These are phyloP conservation scores for Claviceps maximensis DNA, from an alignment of 2,329 filamentous ascomycete genomes.

Conservation along the genomic window DNA sequence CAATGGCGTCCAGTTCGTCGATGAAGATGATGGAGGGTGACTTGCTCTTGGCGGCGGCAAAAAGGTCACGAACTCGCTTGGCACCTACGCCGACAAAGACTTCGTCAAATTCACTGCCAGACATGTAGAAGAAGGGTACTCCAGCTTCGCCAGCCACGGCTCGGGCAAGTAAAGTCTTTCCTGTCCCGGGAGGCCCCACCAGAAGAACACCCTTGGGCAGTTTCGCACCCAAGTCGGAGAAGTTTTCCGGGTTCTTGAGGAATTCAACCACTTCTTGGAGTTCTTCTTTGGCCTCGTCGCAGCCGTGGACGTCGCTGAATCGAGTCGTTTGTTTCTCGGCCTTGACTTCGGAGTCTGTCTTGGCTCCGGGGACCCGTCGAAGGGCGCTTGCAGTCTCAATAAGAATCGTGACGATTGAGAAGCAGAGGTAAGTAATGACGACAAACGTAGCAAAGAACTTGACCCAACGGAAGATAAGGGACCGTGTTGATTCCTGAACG, in stretches of 20 bases:
- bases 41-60: constrained; percentile 68
- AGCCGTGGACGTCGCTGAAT: constrained; percentile 91
- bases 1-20: constrained; percentile 87
- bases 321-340: constrained; percentile 83
- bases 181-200: constrained; percentile 89
- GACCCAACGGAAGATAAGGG: constrained; percentile 76
- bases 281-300: constrained; percentile 96
- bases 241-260: constrained; percentile 81
- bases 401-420: constrained; percentile 68
- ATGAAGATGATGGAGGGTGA: constrained; percentile 91
- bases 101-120: constrained; percentile 95
- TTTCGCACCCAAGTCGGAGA: constrained; percentile 88
- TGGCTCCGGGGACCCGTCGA: constrained; percentile 58
- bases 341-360: constrained; percentile 71
- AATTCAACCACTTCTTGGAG: constrained; percentile 96
- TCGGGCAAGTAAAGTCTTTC: constrained; percentile 89
- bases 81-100: constrained; percentile 95
- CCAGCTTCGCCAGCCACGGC: constrained; percentile 94
- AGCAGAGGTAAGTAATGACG: constrained; percentile 63
- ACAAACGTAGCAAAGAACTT: constrained; percentile 73
- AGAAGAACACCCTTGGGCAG: constrained; percentile 92
- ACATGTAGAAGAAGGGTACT: constrained; percentile 99
- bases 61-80: constrained; percentile 92
- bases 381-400: constrained; percentile 70
- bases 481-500: constrained; percentile 76